Conservation (phyloP, 805 yeast species). For the Brettanomyces anomalus region DNA sequence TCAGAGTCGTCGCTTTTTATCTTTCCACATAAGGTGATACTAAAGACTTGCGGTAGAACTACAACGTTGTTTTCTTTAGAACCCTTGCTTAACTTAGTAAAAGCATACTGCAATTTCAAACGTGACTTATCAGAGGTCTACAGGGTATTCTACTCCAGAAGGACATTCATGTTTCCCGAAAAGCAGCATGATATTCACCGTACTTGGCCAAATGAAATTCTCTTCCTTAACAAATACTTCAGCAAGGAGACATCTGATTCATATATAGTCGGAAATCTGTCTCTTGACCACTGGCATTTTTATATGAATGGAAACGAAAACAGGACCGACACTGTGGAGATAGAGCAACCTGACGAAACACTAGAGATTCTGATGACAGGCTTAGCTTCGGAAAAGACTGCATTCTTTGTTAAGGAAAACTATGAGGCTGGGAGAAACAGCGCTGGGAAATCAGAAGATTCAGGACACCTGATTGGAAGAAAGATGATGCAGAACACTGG, state of each 20-base stretch:
- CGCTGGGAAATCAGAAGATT: constrained; percentile 34
- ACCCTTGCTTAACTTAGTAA: constrained; percentile 46
- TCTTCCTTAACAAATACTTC: constrained; percentile 58
- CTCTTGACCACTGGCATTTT: constrained; percentile 86
- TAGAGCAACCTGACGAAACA: constrained; percentile 39
- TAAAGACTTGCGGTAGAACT: constrained; percentile 96
- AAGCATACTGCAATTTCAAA: constrained; percentile 31
- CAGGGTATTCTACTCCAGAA: constrained; percentile 80
- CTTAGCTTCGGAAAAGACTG: constrained; percentile 46
- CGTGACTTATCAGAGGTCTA: constrained; percentile 30
- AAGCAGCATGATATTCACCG: constrained; percentile 74
- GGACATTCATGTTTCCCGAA: constrained; percentile 88
- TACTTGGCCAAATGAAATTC: constrained; percentile 77
- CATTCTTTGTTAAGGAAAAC: constrained; percentile 37
- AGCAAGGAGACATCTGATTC: constrained; percentile 46
- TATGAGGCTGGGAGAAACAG: constrained; percentile 6
- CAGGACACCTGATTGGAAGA: constrained; percentile 74
- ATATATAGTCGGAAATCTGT: constrained; percentile 72
- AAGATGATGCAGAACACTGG: constrained; percentile 56
- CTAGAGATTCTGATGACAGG: constrained; percentile 90
- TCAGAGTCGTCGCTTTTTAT: constrained; percentile 89
- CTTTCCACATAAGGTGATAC: constrained; percentile 71
- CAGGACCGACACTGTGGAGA: not conserved
- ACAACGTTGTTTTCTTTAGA: constrained; percentile 75
- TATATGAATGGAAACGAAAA: constrained; percentile 47